Evolutionary conservation across 73 alveolate species (phyloP).

Genomic region (Paramecium tetraurelia): DNA sequence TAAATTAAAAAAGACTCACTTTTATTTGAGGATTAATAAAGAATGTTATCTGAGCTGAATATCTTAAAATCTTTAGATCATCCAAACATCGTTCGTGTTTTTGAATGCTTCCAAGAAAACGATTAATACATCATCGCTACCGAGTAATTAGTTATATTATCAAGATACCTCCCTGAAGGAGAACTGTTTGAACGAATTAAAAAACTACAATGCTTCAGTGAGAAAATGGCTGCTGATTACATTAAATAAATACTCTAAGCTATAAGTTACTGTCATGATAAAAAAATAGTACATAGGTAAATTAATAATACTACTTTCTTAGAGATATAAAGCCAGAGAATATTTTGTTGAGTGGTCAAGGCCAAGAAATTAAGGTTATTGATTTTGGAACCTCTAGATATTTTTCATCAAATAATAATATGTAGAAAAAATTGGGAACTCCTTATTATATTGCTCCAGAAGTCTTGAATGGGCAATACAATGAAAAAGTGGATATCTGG

Average conservation of each 20-base stretch:
- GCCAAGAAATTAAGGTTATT: constrained; percentile 71
- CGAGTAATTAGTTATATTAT: constrained; percentile 28
- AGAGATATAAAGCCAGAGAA: constrained; percentile 87
- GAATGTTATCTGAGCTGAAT: constrained; percentile 32
- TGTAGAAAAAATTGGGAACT: constrained; percentile 78
- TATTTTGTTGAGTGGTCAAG: constrained; percentile 64
- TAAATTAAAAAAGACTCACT: background rate
- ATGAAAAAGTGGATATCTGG: constrained; percentile 88
- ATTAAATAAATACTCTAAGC: constrained; percentile 74
- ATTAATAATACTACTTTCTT: background rate
- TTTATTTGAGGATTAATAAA: constrained; percentile 16
- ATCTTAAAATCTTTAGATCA: constrained; percentile 56
- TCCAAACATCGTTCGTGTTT: constrained; percentile 68
- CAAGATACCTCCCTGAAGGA: constrained; percentile 65
- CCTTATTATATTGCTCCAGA: constrained; percentile 92
- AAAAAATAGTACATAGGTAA: constrained; percentile 63
- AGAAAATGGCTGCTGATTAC: constrained; percentile 73
- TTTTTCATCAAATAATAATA: constrained; percentile 45
- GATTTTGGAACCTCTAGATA: constrained; percentile 92
- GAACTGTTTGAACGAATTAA: constrained; percentile 79
- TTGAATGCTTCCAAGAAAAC: constrained; percentile 63
- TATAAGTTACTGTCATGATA: constrained; percentile 75
- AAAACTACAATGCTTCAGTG: constrained; percentile 58
- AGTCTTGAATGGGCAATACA: constrained; percentile 68
- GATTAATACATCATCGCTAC: constrained; percentile 49